These are phyloP conservation scores for Suillus subluteus DNA, from an alignment of 768 basidiomycete genomes.

Conservation along the genomic window DNA sequence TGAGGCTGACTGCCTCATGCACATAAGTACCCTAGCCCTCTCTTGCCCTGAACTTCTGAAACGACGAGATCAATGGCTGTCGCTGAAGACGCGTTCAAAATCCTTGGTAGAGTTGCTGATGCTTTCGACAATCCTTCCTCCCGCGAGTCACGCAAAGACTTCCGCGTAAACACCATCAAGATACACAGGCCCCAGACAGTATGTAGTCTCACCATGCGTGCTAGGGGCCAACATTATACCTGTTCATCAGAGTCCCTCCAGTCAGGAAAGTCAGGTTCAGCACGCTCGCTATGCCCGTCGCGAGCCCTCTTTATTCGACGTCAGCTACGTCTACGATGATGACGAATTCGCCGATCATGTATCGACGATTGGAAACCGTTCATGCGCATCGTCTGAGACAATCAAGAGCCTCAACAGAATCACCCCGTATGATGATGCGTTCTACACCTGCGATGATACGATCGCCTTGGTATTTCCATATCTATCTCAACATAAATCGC, in stretches of 20 bases:
- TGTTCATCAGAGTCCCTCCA: conserved; percentile 20
- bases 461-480: conserved; percentile 20
- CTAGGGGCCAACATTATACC: not conserved
- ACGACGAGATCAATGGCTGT: not conserved
- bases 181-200: conserved; percentile 26
- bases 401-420: not conserved
- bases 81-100: conserved; percentile 23
- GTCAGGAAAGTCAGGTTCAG: conserved; percentile 17
- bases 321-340: conserved; percentile 22
- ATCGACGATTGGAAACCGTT: not conserved
- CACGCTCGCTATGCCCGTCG: conserved; percentile 11
- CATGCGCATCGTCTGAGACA: conserved; percentile 21
- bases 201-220: conserved; percentile 11
- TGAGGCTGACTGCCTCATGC: not conserved
- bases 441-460: conserved; percentile 9
- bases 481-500: conserved; percentile 8
- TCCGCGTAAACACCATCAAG: conserved; percentile 27
- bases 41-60: not conserved
- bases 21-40: not conserved
- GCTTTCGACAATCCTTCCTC: conserved; percentile 31
- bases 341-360: conserved; percentile 17
- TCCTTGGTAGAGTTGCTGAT: conserved; percentile 33
- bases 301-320: conserved; percentile 18
- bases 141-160: conserved; percentile 23
- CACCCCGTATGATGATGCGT: conserved; percentile 7